Evolutionary conservation across 208 protist species (phyloP).

Genomic region (Leishmania guyanensis): DNA sequence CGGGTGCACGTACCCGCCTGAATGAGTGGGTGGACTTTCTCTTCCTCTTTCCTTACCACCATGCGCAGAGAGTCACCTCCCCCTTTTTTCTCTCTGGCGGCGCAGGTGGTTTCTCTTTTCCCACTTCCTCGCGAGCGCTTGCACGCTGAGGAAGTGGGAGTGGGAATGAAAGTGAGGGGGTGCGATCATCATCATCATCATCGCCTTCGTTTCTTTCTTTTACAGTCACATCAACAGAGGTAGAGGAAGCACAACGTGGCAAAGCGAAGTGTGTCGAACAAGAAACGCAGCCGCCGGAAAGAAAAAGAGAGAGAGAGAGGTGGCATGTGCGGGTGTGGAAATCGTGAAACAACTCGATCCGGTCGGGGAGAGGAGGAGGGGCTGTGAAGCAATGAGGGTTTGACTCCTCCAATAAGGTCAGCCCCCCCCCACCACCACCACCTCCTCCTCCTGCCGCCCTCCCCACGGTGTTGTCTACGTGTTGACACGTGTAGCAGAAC

Average conservation of each 20-base stretch:
- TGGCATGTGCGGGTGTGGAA: neutral
- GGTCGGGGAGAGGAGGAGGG: neutral
- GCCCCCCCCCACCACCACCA: neutral
- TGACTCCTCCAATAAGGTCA: neutral
- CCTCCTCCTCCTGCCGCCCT: no score
- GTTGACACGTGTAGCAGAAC: no score
- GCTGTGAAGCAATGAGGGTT: neutral
- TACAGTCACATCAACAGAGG: slow-evolving; percentile 1
- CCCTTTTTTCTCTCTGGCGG: neutral
- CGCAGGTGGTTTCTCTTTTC: neutral
- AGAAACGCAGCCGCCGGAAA: neutral
- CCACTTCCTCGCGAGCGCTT: neutral
- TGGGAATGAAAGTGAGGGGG: neutral
- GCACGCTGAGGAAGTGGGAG: neutral
- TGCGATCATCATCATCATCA: neutral
- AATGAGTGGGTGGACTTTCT: neutral
- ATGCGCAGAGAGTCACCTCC: neutral
- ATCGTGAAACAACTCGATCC: neutral
- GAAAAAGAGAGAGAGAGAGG: neutral
- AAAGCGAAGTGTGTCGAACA: slow-evolving; percentile 13
- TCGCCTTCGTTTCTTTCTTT: neutral
- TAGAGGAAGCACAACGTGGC: neutral
- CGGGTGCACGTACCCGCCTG: neutral
- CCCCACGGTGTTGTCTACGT: no score
- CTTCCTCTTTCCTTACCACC: neutral